A percentile compares a stretch with the other conserved stretches of the same genome.
phyloP scores from a whole-genome alignment of 1,284 basidiomycete genomes.

The Fomitopsis pinicola region DNA sequence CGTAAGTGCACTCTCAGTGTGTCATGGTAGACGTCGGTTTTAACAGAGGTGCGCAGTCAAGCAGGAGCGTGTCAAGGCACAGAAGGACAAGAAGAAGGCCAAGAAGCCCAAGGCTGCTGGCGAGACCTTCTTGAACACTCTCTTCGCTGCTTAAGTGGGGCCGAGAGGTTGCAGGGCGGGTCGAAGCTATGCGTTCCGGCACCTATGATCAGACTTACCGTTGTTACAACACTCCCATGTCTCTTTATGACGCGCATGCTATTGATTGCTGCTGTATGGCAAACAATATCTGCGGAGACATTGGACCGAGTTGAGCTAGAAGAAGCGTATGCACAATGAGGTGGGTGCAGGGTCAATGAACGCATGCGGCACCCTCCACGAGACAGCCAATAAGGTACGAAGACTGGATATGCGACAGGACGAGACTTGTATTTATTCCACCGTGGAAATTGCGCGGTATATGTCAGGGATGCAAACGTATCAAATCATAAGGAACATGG shows the following conservation, averaged over 20 bases:
- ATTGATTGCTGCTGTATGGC: conserved; percentile 1
- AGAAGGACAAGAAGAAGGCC: conserved; percentile 62
- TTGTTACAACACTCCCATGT: conserved; percentile 1
- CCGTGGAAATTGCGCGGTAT: not conserved
- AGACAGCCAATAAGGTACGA: not conserved
- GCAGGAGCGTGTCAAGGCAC: conserved; percentile 68
- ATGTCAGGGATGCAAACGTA: not conserved
- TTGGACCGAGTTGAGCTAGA: not conserved
- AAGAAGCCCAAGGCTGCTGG: conserved; percentile 65
- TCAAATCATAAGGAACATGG: not conserved
- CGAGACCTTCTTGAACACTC: conserved; percentile 83
- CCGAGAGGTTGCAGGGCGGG: conserved; percentile 12
- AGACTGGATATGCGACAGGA: not conserved
- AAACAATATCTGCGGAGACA: not conserved
- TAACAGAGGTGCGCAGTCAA: conserved; percentile 45
- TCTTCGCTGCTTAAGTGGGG: conserved; percentile 74
- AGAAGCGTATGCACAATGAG: no score
- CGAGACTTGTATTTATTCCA: not conserved
- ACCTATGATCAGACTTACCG: conserved; percentile 16
- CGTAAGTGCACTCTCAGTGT: conserved; percentile 44
- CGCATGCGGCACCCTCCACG: no score
- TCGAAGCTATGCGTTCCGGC: conserved; percentile 17
- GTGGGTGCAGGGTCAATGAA: no score
- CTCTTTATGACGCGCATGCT: conserved; percentile 4
- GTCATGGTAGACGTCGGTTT: not conserved